These are phyloP conservation scores for Tribonema minus DNA, from an alignment of 108 stramenopile species.

Conservation along the genomic window DNA sequence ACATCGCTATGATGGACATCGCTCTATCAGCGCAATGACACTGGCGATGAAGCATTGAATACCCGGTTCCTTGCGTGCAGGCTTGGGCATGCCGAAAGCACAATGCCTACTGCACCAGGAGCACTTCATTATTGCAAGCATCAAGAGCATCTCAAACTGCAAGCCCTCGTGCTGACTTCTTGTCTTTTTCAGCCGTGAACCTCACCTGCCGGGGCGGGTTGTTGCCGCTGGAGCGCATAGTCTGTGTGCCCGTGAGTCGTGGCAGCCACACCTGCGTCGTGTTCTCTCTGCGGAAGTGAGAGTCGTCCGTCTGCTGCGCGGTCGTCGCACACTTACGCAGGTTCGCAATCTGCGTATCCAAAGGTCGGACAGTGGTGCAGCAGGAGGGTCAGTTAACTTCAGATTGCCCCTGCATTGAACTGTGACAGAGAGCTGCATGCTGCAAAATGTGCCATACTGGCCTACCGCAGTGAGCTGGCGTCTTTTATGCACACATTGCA, in stretches of 20 bases:
- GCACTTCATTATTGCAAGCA: too few relatives aligned
- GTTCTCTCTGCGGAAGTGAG: constrained; percentile 61
- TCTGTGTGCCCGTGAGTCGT: constrained; percentile 48
- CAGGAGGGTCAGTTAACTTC: too few relatives aligned
- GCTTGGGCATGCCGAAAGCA: too few relatives aligned
- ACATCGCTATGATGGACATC: not conserved
- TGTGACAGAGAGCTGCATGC: too few relatives aligned
- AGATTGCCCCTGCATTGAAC: too few relatives aligned
- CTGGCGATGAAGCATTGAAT: too few relatives aligned
- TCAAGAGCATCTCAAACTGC: not conserved
- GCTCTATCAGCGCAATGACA: not conserved
- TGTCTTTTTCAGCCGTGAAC: not conserved
- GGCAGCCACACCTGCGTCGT: constrained; percentile 62
- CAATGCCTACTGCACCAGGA: too few relatives aligned
- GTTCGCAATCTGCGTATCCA: constrained; percentile 60
- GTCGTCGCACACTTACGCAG: constrained; percentile 55
- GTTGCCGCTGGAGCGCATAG: constrained; percentile 48
- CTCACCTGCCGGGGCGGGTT: constrained; percentile 39
- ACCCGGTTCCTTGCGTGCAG: too few relatives aligned
- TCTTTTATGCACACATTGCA: too few relatives aligned
- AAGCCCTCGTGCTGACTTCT: not conserved
- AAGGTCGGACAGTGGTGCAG: too few relatives aligned
- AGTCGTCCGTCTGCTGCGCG: constrained; percentile 56
- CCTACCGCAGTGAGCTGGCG: too few relatives aligned
- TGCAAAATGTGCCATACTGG: too few relatives aligned